These are phyloP conservation scores for Lactarius pseudohatsudake DNA, from an alignment of 768 basidiomycete genomes.

Conservation along the genomic window DNA sequence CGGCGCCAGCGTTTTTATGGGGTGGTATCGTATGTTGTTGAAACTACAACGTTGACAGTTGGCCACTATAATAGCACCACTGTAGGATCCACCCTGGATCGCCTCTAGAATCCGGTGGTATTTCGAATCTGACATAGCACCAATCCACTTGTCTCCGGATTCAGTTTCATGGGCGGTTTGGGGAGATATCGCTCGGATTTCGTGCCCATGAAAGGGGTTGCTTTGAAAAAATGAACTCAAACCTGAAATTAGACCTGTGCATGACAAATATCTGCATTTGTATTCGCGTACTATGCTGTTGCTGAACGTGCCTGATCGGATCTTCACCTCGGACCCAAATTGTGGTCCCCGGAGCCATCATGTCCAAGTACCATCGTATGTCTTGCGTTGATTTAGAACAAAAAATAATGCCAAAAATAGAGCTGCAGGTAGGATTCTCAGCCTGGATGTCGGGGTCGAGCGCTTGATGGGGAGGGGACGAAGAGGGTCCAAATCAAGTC, in stretches of 20 bases:
- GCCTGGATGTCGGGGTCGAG: background rate
- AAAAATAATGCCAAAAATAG: background rate
- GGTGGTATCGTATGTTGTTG: background rate
- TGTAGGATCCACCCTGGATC: background rate
- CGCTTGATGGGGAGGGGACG: background rate
- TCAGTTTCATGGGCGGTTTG: background rate
- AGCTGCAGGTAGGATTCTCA: background rate
- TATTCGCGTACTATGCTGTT: background rate
- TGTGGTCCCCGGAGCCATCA: background rate
- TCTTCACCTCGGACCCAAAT: background rate
- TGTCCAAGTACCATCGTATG: background rate
- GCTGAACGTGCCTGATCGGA: background rate
- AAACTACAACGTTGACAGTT: background rate
- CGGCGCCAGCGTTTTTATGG: background rate
- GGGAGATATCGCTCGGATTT: background rate
- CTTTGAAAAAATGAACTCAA: background rate
- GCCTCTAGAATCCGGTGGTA: background rate
- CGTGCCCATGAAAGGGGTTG: background rate
- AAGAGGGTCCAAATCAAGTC: conserved; percentile 7
- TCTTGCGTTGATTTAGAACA: background rate
- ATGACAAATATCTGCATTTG: background rate
- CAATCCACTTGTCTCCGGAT: background rate
- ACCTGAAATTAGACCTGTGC: background rate
- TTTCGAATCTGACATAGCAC: background rate
- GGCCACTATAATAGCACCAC: background rate